Base-by-base conservation (phyloP, 1,139 yeast species). In the Candida neerlandica region DNA sequence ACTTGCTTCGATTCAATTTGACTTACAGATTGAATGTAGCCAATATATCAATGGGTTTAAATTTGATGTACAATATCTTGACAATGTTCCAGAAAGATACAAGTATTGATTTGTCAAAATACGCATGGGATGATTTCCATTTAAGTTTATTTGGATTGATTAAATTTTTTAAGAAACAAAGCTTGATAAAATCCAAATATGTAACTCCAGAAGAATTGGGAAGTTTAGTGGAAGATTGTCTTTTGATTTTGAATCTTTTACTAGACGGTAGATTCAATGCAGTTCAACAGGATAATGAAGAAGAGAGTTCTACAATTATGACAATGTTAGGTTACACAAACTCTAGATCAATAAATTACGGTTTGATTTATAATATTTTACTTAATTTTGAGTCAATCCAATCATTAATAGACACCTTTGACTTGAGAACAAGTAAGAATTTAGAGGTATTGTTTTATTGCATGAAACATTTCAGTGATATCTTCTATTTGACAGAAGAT, bases 1-100 rank as follows among this genome's bases (percentile, higher is more conserved):
- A 71, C 27, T 62, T 71, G n/a, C 49, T 74, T 19, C 51, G 79
- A 41, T 75, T 69, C 60, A 76, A 76, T 51, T 58, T 75, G 47
- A 71, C 75, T 38, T 71, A 69, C 48, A 69, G 61, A 41, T 52
- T 76, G 32, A 67, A 69, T 53, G 49, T 69, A 4, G 63, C 61
- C 12, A 70, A 68, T 51, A 70, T 62, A 51, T 64, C 63, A 44
- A 51, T 71, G 45, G 66, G 66, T 1, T 50, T 62, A 23, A 59
- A 59, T n/a, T 57, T 67, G 19, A 41, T 63, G 9, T 63, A 61
- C 49, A 70, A 66, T 50, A 56, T 69, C 2, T 43, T 59, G 34
- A 35, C 46, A 5, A 30, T 46, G 15, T 50, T 57, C 19, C 42
- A 43, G 23, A 35, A 48, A 15, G 51, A 49, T 35, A 41, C 46